Evolutionary conservation across 129 eudicot species (phyloP).

Genomic region (Lactuca saligna): DNA sequence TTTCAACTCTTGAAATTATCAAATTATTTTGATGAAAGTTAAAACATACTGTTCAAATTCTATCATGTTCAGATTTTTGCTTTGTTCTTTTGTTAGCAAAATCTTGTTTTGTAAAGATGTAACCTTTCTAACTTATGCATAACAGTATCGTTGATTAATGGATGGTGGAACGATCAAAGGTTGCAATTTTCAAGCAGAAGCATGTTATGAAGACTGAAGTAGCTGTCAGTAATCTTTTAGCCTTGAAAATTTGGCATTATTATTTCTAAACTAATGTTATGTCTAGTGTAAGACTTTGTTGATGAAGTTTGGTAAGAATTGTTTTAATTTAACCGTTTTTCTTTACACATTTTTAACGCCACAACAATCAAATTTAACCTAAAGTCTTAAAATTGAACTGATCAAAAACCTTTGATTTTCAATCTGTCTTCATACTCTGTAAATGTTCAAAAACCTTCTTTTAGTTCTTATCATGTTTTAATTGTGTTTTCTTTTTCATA

Average conservation of each 20-base stretch:
- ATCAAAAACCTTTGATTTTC: too few species aligned
- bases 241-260: not conserved
- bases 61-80: not conserved
- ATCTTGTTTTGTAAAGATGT: not conserved
- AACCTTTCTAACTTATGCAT: slow-evolving; percentile 11
- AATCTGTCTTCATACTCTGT: too few species aligned
- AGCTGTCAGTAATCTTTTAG: slow-evolving; percentile 1
- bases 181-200: not conserved
- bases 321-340: not conserved
- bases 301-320: not conserved
- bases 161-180: not conserved
- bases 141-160: slow-evolving; percentile 31
- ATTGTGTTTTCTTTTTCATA: too few species aligned
- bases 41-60: too few species aligned
- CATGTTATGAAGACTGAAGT: not conserved
- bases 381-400: too few species aligned
- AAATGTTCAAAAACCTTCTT: too few species aligned
- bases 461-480: too few species aligned
- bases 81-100: not conserved
- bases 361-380: not conserved
- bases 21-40: not conserved
- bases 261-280: slow-evolving; percentile 10
- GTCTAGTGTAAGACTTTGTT: slow-evolving; percentile 23
- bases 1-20: not conserved
- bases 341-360: not conserved